phyloP scores from a whole-genome alignment of 1,284 basidiomycete species.

The Hymenochaete sp. region DNA sequence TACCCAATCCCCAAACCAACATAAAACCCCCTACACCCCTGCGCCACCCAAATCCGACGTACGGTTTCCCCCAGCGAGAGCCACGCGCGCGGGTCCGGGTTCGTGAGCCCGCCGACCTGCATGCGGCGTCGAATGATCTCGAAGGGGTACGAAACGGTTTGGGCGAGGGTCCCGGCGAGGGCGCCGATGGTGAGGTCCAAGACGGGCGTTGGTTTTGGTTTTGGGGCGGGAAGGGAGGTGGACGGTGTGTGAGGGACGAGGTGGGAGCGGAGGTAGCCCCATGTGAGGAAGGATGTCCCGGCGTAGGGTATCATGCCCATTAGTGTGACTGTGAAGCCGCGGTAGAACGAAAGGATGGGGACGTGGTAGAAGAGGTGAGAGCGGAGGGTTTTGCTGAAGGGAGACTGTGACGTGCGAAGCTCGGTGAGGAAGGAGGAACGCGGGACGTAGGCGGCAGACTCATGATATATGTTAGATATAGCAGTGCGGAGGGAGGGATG shows the following conservation, averaged over 20 bases:
- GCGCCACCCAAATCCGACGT: constrained; percentile 53
- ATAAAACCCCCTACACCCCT: constrained; percentile 86
- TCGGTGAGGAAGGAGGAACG: constrained; percentile 18
- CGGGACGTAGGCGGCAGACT: constrained; percentile 36
- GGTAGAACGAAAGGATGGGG: constrained; percentile 85
- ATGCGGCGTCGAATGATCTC: constrained; percentile 90
- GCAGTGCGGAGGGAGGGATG: constrained; percentile 38
- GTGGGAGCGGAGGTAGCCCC: constrained; percentile 73
- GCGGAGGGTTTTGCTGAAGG: constrained; percentile 8
- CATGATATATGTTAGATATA: constrained; percentile 62
- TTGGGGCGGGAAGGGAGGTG: constrained; percentile 18
- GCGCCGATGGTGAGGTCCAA: constrained; percentile 79
- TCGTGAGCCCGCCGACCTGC: constrained; percentile 88
- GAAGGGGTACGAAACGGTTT: constrained; percentile 94
- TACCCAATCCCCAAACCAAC: constrained; percentile 92
- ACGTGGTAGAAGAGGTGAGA: constrained; percentile 44
- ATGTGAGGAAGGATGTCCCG: constrained; percentile 91
- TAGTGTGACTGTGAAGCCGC: constrained; percentile 90
- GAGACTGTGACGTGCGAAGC: neutral
- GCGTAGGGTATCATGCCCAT: constrained; percentile 95
- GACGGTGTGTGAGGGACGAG: constrained; percentile 35
- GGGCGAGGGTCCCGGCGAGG: constrained; percentile 80
- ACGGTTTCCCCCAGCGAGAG: constrained; percentile 76
- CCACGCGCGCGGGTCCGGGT: constrained; percentile 57
- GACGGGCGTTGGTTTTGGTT: constrained; percentile 36